Evolutionary conservation across 768 basidiomycete genomes (phyloP), one percentile per base, ranked within the genome.

Genomic region (Cystofilobasidium macerans): DNA sequence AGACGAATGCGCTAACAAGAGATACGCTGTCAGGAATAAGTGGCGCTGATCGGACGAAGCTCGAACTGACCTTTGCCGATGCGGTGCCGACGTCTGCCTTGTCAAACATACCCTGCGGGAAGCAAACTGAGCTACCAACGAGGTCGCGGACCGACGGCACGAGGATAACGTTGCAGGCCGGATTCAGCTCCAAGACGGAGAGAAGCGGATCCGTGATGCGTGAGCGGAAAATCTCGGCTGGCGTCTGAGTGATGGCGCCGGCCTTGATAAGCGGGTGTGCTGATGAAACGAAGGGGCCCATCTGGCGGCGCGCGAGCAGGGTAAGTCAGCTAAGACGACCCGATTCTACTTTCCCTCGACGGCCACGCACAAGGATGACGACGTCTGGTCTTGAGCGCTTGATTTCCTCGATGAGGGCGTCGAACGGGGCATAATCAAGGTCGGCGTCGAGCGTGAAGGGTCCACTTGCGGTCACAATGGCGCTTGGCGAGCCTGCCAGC

Each of bases 271-370:
- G 78, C 1, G 86, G 83, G 74, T 98, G 89, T 22, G 80, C 75
- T 0, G 82, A 76, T 70, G 97, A 91, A 48, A 98, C 77, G 73
- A 98, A 99, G 1, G 95, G 95, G 0, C 95, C 95, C 35, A 89
- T 77, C 94, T 99, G 69, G 0, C 24, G 9, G 14, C 57, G 57
- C 32, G 20, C n/a, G n/a, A n/a, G n/a, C n/a, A 35, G 12, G 24
- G 24, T 8, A 12, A 3, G 32, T 59, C 24, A 38, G 33, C 24
- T 22, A 51, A 24, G 40, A n/a, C n/a, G n/a, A n/a, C n/a, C n/a
- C n/a, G n/a, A n/a, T n/a, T n/a, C n/a, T n/a, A n/a, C n/a, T n/a
- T n/a, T n/a, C n/a, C n/a, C n/a, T n/a, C n/a, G n/a, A n/a, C n/a
- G 11, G 42, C 0, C 22, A 72, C 78, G 61, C 73, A 94, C 94